phyloP scores from a whole-genome alignment of 129 eudicot genomes.

The Flaveria sonorensis region DNA sequence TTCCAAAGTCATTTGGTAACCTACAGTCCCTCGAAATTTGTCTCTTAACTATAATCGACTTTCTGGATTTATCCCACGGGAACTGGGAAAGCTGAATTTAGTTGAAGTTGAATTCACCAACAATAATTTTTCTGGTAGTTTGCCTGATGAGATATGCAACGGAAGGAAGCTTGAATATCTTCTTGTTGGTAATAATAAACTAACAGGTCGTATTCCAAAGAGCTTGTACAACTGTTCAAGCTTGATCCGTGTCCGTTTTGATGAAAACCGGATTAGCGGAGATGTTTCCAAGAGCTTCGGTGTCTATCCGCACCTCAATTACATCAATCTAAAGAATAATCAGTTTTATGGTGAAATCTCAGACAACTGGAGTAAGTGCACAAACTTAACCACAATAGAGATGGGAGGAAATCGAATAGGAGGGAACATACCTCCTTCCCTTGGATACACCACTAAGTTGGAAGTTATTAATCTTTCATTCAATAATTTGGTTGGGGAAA shows the following conservation, averaged over 20 bases:
- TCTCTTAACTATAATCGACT: conserved; percentile 4
- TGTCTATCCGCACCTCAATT: conserved; percentile 40
- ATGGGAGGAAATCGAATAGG: conserved; percentile 18
- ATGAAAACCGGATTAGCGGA: conserved; percentile 42
- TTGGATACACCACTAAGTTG: conserved; percentile 23
- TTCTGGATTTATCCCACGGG: conserved; percentile 21
- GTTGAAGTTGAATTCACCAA: neutral
- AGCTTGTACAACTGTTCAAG: conserved; percentile 43
- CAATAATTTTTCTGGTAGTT: conserved; percentile 36
- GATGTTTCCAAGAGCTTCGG: conserved; percentile 45
- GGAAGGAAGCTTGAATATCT: conserved; percentile 33
- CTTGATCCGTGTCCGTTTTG: conserved; percentile 36
- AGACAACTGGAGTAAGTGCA: conserved; percentile 44
- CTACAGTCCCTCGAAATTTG: no score
- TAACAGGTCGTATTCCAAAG: neutral
- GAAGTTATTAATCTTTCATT: conserved; percentile 31
- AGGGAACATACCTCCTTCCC: conserved; percentile 36
- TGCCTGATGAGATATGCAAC: conserved; percentile 43
- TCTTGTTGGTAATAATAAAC: conserved; percentile 11
- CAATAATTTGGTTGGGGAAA: conserved; percentile 22
- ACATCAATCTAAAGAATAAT: conserved; percentile 35
- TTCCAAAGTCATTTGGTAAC: no score
- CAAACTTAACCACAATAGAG: conserved; percentile 26
- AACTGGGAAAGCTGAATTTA: conserved; percentile 5
- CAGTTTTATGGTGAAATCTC: conserved; percentile 41